Evolutionary conservation across 805 yeast genomes (phyloP).

Genomic region (Clavispora carvajalis): DNA sequence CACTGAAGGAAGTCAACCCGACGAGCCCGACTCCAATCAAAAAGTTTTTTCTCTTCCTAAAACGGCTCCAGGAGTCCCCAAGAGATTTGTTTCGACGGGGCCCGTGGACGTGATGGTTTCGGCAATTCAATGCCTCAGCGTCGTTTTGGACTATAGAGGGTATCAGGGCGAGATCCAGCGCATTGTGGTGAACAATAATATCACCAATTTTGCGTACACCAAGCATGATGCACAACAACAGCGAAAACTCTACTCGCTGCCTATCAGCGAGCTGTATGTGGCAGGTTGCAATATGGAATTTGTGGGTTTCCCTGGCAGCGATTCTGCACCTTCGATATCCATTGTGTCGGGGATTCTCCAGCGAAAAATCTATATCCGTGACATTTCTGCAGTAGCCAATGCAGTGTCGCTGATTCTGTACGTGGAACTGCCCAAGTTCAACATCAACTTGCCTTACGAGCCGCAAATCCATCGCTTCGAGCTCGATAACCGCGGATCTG

Average conservation of each 20-base stretch:
- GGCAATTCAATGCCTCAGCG: slow-evolving; percentile 16
- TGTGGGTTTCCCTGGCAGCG: background rate
- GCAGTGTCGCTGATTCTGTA: slow-evolving; percentile 21
- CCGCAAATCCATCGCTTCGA: slow-evolving; percentile 28
- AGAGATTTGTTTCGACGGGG: slow-evolving; percentile 7
- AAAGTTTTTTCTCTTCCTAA: background rate
- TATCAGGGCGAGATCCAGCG: slow-evolving; percentile 14
- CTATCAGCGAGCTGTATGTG: slow-evolving; percentile 3
- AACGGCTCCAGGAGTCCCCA: slow-evolving; percentile 1
- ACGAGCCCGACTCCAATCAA: too few relatives aligned
- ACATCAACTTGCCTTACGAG: slow-evolving; percentile 23
- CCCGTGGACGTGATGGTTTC: slow-evolving; percentile 9
- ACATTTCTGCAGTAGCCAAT: slow-evolving; percentile 12
- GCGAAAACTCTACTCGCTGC: slow-evolving; percentile 1
- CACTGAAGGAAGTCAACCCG: background rate
- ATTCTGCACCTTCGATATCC: background rate
- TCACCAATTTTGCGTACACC: slow-evolving; percentile 10
- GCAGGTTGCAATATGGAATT: background rate
- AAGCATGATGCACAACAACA: slow-evolving; percentile 7
- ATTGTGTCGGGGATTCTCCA: slow-evolving; percentile 14
- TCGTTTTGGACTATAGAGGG: slow-evolving; percentile 18
- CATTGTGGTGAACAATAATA: slow-evolving; percentile 9
- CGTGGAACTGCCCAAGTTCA: slow-evolving; percentile 17
- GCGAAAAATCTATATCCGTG: slow-evolving; percentile 15
- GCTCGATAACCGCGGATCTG: slow-evolving; percentile 16